Conservation (phyloP, 2,329 filamentous ascomycete genomes). For the Penicillium expansum region DNA sequence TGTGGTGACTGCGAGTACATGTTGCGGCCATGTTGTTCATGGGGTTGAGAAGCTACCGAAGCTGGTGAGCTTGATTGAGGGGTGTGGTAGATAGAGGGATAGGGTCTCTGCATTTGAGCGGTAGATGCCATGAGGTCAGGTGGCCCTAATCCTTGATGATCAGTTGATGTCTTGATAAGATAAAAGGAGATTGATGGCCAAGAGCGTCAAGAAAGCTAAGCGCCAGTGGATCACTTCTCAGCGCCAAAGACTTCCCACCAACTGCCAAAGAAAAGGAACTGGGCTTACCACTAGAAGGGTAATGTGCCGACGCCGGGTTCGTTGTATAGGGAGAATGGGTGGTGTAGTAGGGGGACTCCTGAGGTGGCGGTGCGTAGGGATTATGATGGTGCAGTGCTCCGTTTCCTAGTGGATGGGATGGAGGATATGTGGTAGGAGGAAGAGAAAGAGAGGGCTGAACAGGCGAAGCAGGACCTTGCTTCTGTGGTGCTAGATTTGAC, state of each 20-base stretch:
- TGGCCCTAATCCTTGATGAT: conserved; percentile 62
- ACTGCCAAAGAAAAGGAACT: conserved; percentile 44
- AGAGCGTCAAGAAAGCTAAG: neutral
- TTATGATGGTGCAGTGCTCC: conserved; percentile 52
- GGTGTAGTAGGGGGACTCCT: conserved; percentile 72
- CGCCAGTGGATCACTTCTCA: neutral
- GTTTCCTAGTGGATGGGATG: conserved; percentile 32
- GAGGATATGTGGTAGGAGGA: conserved; percentile 32
- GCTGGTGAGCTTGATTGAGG: conserved; percentile 93
- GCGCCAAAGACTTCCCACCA: neutral
- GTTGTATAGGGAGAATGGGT: conserved; percentile 80
- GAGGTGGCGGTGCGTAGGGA: conserved; percentile 63
- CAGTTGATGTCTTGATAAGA: conserved; percentile 58
- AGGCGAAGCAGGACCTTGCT: conserved; percentile 57
- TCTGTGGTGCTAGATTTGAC: conserved; percentile 27
- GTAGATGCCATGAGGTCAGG: conserved; percentile 65
- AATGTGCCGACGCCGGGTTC: conserved; percentile 75
- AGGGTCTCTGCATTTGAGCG: conserved; percentile 66
- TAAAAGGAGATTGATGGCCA: conserved; percentile 32
- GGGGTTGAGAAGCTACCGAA: conserved; percentile 83
- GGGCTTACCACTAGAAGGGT: conserved; percentile 77
- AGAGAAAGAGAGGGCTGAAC: conserved; percentile 53
- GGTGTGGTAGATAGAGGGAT: conserved; percentile 92
- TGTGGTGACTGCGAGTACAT: conserved; percentile 82
- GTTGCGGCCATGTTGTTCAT: conserved; percentile 79